phyloP scores from a whole-genome alignment of 192 early-diverging fungal species.

The Lobosporangium transversale region DNA sequence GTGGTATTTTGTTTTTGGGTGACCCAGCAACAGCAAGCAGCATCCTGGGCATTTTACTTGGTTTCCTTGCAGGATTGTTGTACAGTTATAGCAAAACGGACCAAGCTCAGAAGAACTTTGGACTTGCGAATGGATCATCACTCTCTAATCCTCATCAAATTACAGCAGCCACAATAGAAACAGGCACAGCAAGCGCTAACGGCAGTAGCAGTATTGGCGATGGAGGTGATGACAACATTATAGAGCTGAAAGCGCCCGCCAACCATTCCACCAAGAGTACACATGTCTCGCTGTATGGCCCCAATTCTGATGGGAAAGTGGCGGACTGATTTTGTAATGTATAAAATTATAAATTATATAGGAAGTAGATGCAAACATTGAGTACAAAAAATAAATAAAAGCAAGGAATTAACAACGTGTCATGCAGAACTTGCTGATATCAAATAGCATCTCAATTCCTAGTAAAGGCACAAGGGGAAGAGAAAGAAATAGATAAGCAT shows the following conservation, averaged over 20 bases:
- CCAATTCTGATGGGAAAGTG: conserved; percentile 40
- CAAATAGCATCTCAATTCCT: no score
- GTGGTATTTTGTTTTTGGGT: conserved; percentile 95
- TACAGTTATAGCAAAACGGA: conserved; percentile 80
- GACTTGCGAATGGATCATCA: conserved; percentile 13
- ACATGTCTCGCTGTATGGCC: conserved; percentile 16
- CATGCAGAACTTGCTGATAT: no score
- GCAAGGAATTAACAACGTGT: no score
- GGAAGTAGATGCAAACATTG: no score
- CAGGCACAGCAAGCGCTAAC: not conserved
- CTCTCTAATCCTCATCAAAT: conserved; percentile 3
- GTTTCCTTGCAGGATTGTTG: conserved; percentile 79
- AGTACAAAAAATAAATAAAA: no score
- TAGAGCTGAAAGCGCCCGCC: conserved; percentile 52
- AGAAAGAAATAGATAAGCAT: no score
- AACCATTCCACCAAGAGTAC: conserved; percentile 1
- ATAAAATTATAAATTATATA: no score
- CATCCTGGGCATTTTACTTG: conserved; percentile 86
- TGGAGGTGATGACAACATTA: conserved; percentile 18
- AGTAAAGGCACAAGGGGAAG: no score
- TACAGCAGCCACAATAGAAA: no score
- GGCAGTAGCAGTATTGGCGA: not conserved
- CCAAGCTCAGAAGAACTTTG: conserved; percentile 50
- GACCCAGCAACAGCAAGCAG: conserved; percentile 86
- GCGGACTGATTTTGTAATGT: conserved; percentile 18